phyloP scores from a whole-genome alignment of 139 green algal genomes.

The Chlamydomonas sp. region DNA sequence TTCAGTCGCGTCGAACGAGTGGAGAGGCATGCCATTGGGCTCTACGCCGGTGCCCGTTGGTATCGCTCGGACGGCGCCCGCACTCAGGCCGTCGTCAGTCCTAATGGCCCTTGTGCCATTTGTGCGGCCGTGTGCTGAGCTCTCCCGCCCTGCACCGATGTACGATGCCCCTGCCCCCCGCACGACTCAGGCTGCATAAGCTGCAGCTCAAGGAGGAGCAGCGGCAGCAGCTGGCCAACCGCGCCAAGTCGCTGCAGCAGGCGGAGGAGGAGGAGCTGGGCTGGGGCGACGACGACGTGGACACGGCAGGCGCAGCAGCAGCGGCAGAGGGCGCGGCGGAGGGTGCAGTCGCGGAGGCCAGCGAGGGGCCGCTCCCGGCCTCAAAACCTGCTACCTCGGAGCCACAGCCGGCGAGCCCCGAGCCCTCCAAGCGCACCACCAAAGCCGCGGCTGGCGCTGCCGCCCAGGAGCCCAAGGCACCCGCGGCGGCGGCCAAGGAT shows the following conservation, averaged over 20 bases:
- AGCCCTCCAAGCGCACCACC: neutral
- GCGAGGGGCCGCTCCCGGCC: too few species aligned
- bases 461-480: neutral
- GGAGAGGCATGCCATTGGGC: too few species aligned
- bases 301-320: neutral
- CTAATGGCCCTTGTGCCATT: too few species aligned
- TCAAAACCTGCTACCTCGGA: neutral
- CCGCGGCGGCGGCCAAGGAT: neutral
- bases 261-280: constrained; percentile 62
- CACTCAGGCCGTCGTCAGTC: too few species aligned
- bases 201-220: constrained; percentile 75
- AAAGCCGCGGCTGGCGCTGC: neutral
- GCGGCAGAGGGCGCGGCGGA: neutral
- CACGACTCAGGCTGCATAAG: constrained; percentile 64
- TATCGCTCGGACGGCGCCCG: too few species aligned
- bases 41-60: too few species aligned
- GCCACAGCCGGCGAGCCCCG: neutral
- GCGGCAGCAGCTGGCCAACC: constrained; percentile 61
- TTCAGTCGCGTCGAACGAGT: too few species aligned
- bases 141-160: too few species aligned
- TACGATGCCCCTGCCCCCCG: too few species aligned
- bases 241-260: constrained; percentile 54
- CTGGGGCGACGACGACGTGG: constrained; percentile 59
- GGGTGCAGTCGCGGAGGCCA: neutral
- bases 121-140: too few species aligned